A percentile compares a stretch with the other conserved stretches of the same genome.
Conservation (phyloP, 768 basidiomycete genomes). For the Leccinum truebloodii region DNA sequence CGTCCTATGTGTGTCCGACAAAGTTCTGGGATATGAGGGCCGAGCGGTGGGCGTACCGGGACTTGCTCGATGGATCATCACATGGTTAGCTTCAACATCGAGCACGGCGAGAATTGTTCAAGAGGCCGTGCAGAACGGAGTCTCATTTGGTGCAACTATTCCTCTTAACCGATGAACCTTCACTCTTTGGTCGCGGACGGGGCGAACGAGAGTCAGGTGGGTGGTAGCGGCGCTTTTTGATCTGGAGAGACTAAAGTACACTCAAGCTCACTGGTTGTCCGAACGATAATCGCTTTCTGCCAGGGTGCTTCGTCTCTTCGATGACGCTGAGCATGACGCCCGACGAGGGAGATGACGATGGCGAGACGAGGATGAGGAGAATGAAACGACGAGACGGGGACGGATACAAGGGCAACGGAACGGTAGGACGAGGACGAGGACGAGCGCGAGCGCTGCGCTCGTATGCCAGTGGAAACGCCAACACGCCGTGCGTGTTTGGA, state of each 20-base stretch:
- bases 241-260: neutral
- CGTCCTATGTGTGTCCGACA: constrained; percentile 59
- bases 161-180: constrained; percentile 26
- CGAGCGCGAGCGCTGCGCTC: too few species aligned
- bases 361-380: too few species aligned
- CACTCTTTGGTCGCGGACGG: neutral
- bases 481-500: too few species aligned
- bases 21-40: constrained; percentile 54
- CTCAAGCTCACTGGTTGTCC: constrained; percentile 65
- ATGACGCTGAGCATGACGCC: constrained; percentile 72
- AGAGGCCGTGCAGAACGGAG: constrained; percentile 55
- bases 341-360: constrained; percentile 37
- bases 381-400: too few species aligned
- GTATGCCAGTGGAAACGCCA: too few species aligned
- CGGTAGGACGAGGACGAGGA: too few species aligned
- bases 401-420: too few species aligned
- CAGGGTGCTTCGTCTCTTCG: constrained; percentile 79
- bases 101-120: constrained; percentile 65
- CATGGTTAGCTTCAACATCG: constrained; percentile 75
- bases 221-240: constrained; percentile 20
- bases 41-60: constrained; percentile 62
- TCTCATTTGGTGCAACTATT: constrained; percentile 76
- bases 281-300: constrained; percentile 65
- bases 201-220: constrained; percentile 41
- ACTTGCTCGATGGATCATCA: constrained; percentile 64